Evolutionary conservation across 106 monocot genomes (phyloP).

Genomic region (Ottelia alismoides): DNA sequence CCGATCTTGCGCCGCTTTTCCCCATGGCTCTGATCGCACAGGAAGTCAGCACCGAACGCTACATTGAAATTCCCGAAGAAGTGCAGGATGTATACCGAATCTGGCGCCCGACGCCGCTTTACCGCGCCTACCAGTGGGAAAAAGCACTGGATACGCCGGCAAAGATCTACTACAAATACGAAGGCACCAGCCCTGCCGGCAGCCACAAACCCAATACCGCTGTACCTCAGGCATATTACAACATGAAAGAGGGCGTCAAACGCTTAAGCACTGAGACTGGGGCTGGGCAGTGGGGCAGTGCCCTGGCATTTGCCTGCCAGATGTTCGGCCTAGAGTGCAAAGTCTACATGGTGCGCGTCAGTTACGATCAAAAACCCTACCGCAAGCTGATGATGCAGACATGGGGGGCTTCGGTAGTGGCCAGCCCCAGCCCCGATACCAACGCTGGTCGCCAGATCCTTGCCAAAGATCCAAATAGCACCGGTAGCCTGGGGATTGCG

Average conservation of each 20-base stretch:
- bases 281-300: constrained; percentile 86
- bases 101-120: constrained; percentile 80
- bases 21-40: constrained; percentile 60
- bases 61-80: constrained; percentile 63
- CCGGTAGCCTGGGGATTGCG: constrained; percentile 81
- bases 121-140: constrained; percentile 63
- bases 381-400: constrained; percentile 91
- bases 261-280: constrained; percentile 84
- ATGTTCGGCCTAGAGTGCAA: constrained; percentile 69
- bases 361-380: constrained; percentile 82
- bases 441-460: constrained; percentile 50
- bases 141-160: constrained; percentile 64
- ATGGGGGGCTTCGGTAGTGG: constrained; percentile 81
- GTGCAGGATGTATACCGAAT: constrained; percentile 62
- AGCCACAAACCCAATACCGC: constrained; percentile 84
- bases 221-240: constrained; percentile 78
- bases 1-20: constrained; percentile 56
- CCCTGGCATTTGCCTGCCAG: constrained; percentile 66
- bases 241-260: constrained; percentile 49
- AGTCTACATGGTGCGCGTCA: constrained; percentile 60
- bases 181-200: constrained; percentile 83
- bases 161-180: constrained; percentile 90
- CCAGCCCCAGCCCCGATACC: constrained; percentile 51
- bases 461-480: constrained; percentile 34
- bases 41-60: constrained; percentile 48